phyloP scores from a whole-genome alignment of 2,329 filamentous ascomycete species.

The Thelonectria blattea region DNA sequence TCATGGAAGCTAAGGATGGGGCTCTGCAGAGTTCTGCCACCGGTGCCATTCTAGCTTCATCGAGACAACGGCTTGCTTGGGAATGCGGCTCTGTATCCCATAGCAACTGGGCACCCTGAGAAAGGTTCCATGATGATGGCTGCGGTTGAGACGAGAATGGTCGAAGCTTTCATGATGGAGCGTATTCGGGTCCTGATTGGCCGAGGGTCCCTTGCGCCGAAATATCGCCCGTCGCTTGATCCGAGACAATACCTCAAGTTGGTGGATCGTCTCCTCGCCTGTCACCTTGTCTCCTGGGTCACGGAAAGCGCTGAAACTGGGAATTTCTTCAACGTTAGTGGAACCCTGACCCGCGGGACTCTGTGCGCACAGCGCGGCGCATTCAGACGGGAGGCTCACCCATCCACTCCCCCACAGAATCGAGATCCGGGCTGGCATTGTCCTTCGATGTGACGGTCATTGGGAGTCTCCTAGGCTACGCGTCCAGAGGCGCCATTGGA shows the following conservation, averaged over 20 bases:
- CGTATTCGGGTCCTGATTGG: not conserved
- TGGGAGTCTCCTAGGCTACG: slow-evolving; percentile 20
- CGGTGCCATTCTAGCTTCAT: slow-evolving; percentile 15
- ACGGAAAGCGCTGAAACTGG: not conserved
- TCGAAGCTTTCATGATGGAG: slow-evolving; percentile 2
- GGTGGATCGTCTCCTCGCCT: not conserved
- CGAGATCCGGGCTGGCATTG: slow-evolving; percentile 18
- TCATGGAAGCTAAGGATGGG: slow-evolving; percentile 14
- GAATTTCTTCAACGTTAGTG: not conserved
- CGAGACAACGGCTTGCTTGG: slow-evolving; percentile 14
- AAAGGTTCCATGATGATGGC: not conserved
- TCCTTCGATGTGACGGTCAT: not conserved
- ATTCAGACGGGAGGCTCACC: not conserved
- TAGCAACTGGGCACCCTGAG: slow-evolving; percentile 27
- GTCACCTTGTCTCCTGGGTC: not conserved
- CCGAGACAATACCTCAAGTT: slow-evolving; percentile 2
- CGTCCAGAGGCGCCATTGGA: not conserved
- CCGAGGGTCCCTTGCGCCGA: slow-evolving; percentile 4
- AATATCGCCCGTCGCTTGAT: not conserved
- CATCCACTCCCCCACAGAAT: slow-evolving; percentile 24
- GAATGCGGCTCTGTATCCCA: slow-evolving; percentile 28
- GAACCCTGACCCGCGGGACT: not conserved
- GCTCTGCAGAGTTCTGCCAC: slow-evolving; percentile 6
- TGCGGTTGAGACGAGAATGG: slow-evolving; percentile 13
- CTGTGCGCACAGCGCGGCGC: not conserved